Evolutionary conservation across 345 rosid species (phyloP).

Genomic region (Arabidopsis suecica): DNA sequence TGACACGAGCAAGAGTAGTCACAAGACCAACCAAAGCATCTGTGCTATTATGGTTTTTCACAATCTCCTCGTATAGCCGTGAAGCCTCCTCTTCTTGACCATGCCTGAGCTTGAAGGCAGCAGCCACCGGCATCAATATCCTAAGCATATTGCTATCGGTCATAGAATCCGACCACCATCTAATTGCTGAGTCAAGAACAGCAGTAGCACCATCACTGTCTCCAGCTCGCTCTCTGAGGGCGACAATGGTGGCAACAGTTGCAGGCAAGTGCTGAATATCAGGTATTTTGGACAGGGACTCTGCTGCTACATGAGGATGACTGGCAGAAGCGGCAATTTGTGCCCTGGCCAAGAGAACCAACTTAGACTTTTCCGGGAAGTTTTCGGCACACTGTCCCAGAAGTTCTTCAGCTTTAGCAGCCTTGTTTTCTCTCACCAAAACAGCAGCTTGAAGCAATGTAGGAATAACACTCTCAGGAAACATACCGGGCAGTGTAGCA

Average conservation of each 20-base stretch:
- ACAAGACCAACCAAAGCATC: constrained; percentile 90
- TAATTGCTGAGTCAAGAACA: constrained; percentile 77
- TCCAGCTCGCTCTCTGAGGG: constrained; percentile 91
- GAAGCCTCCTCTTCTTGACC: constrained; percentile 86
- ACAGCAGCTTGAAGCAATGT: constrained; percentile 89
- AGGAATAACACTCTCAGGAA: constrained; percentile 69
- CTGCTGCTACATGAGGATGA: constrained; percentile 82
- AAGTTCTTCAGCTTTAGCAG: constrained; percentile 81
- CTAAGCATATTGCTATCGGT: constrained; percentile 70
- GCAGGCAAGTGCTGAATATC: constrained; percentile 95
- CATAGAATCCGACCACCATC: constrained; percentile 95
- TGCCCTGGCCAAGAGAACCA: constrained; percentile 81
- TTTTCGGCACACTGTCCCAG: constrained; percentile 72
- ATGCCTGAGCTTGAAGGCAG: constrained; percentile 89
- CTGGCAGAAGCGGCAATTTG: constrained; percentile 91
- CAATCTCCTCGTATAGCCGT: constrained; percentile 78
- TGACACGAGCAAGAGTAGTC: constrained; percentile 77
- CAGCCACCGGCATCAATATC: constrained; percentile 88
- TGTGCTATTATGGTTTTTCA: constrained; percentile 64
- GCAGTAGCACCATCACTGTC: constrained; percentile 79
- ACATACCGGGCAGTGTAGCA: constrained; percentile 61
- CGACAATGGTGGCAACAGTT: constrained; percentile 86
- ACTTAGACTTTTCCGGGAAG: constrained; percentile 69
- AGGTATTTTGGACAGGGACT: constrained; percentile 69
- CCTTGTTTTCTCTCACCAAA: constrained; percentile 87